phyloP scores from a whole-genome alignment of 129 eudicot species.

The Escallonia herrerae region DNA sequence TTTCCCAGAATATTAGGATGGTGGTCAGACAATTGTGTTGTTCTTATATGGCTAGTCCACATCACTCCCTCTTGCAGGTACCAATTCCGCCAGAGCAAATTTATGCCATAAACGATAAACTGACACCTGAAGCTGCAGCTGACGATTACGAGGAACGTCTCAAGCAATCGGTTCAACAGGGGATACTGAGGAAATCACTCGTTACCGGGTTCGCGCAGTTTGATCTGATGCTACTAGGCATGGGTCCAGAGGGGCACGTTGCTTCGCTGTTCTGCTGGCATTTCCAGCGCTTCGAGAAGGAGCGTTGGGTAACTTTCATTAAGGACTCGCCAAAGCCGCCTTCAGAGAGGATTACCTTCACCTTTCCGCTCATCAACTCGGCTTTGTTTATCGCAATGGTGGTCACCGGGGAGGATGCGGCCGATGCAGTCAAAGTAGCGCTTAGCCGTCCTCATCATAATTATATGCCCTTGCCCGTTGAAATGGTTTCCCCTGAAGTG shows the following conservation, averaged over 20 bases:
- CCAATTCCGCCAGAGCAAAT: slow-evolving; percentile 55
- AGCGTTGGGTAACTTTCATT: slow-evolving; percentile 71
- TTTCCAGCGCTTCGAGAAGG: slow-evolving; percentile 54
- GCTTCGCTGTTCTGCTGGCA: slow-evolving; percentile 87
- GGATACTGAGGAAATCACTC: slow-evolving; percentile 26
- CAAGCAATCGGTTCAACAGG: slow-evolving; percentile 35
- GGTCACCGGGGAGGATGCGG: slow-evolving; percentile 57
- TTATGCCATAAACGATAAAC: slow-evolving; percentile 49
- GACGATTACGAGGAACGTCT: slow-evolving; percentile 64
- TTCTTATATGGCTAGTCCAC: too few species aligned
- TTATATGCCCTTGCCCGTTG: slow-evolving; percentile 46
- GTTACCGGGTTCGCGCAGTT: slow-evolving; percentile 60
- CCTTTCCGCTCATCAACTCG: slow-evolving; percentile 81
- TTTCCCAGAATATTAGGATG: too few species aligned
- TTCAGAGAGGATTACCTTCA: slow-evolving; percentile 75
- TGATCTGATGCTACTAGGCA: slow-evolving; percentile 69
- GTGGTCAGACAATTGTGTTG: too few species aligned
- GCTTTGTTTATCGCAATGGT: slow-evolving; percentile 66
- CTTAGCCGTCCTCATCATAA: slow-evolving; percentile 25
- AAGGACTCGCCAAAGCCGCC: slow-evolving; percentile 91
- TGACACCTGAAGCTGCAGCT: slow-evolving; percentile 71
- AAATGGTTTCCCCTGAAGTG: slow-evolving; percentile 59
- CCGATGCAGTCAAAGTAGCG: slow-evolving; percentile 46
- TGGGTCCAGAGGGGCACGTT: slow-evolving; percentile 97
- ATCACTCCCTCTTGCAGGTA: slow-evolving; percentile 29